Conservation (phyloP, 2,329 filamentous ascomycete genomes). For the Epichloe typhina region DNA sequence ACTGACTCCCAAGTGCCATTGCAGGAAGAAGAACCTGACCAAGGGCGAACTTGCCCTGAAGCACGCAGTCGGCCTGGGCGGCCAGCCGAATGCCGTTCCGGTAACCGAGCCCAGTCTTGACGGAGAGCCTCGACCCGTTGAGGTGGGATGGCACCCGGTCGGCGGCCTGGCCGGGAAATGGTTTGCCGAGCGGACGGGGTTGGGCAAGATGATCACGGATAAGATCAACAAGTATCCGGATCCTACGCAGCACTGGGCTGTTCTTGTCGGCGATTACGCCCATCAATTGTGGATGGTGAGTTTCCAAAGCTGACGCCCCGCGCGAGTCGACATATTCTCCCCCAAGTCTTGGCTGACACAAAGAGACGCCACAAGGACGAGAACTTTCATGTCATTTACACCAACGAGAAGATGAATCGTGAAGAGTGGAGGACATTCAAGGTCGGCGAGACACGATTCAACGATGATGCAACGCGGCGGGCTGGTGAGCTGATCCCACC, state of each 20-base stretch:
- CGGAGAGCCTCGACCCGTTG: constrained; percentile 24
- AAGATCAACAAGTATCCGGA: constrained; percentile 42
- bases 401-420: constrained; percentile 31
- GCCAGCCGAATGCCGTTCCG: constrained; percentile 19
- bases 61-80: constrained; percentile 21
- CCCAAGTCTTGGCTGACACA: neutral
- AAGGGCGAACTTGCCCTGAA: constrained; percentile 24
- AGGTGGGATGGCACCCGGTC: constrained; percentile 46
- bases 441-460: constrained; percentile 40
- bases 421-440: constrained; percentile 37
- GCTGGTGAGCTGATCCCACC: constrained; percentile 23
- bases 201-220: constrained; percentile 43
- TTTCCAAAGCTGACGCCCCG: neutral
- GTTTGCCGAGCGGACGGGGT: constrained; percentile 41
- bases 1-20: neutral
- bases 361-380: constrained; percentile 26
- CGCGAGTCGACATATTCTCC: neutral
- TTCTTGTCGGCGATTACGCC: constrained; percentile 40
- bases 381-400: constrained; percentile 42
- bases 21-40: constrained; percentile 18
- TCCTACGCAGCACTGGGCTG: constrained; percentile 47
- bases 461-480: constrained; percentile 37
- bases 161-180: constrained; percentile 42
- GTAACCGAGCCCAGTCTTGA: constrained; percentile 15
- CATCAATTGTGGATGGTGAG: constrained; percentile 48